Evolutionary conservation across 768 basidiomycete genomes (phyloP).

Genomic region (Guyanaporus albipodus): DNA sequence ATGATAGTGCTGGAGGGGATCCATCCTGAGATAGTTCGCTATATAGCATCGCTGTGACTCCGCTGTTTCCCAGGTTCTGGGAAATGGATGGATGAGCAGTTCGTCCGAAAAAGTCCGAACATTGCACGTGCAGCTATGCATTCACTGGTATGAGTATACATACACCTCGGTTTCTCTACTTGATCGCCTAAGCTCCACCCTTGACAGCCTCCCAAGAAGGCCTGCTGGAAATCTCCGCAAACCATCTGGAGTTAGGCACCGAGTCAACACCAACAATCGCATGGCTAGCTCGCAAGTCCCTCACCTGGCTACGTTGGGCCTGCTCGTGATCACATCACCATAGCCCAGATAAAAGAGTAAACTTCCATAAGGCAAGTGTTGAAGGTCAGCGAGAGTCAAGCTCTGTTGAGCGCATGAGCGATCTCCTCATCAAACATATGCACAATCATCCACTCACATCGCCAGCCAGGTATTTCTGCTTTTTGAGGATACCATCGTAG

Average conservation of each 20-base stretch:
- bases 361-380: slow-evolving; percentile 49
- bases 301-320: slow-evolving; percentile 45
- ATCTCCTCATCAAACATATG: neutral
- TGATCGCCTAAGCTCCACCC: slow-evolving; percentile 26
- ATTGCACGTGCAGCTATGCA: no score
- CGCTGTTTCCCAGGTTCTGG: no score
- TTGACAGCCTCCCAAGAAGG: slow-evolving; percentile 46
- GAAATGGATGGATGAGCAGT: no score
- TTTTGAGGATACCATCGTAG: slow-evolving; percentile 52
- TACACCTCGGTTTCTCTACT: no score
- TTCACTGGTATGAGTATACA: no score
- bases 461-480: slow-evolving; percentile 55
- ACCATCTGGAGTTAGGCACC: slow-evolving; percentile 41
- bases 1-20: no score
- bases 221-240: slow-evolving; percentile 43
- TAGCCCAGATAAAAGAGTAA: slow-evolving; percentile 23
- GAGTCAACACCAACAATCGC: slow-evolving; percentile 2
- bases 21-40: no score
- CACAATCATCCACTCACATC: slow-evolving; percentile 35
- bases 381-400: slow-evolving; percentile 55
- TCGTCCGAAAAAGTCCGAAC: no score
- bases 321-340: slow-evolving; percentile 28
- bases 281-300: neutral
- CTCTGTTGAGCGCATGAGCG: slow-evolving; percentile 23
- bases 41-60: no score